Conservation (phyloP, 2,329 filamentous ascomycete genomes). For the Aspergillus flavus region DNA sequence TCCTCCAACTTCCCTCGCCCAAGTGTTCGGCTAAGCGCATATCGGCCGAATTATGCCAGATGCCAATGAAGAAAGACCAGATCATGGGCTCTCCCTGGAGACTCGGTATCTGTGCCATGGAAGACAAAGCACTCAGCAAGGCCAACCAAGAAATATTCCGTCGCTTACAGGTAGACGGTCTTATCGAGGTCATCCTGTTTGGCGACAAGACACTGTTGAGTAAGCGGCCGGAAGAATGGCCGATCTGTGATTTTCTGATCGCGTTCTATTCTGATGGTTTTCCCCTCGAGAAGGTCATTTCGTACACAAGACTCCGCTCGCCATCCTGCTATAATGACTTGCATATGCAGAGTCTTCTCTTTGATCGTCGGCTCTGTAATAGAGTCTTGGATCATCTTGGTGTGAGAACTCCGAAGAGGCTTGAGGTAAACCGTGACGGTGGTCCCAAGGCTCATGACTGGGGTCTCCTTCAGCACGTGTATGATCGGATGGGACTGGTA, state of each 20-base stretch:
- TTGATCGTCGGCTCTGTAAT: constrained; percentile 86
- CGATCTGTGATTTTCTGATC: constrained; percentile 87
- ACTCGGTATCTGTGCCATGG: constrained; percentile 88
- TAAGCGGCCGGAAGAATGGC: constrained; percentile 89
- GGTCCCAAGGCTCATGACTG: constrained; percentile 66
- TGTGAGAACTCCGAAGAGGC: constrained; percentile 77
- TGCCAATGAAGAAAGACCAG: background rate
- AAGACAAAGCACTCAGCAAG: constrained; percentile 89
- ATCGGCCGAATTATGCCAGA: background rate
- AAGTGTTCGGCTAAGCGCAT: background rate
- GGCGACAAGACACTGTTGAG: constrained; percentile 95
- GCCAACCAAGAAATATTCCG: constrained; percentile 90
- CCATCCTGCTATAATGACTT: constrained; percentile 94
- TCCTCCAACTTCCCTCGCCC: background rate
- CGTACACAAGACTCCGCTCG: constrained; percentile 83
- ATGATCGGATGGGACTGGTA: background rate
- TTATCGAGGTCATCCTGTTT: constrained; percentile 92
- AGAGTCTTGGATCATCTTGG: constrained; percentile 79
- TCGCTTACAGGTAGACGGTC: constrained; percentile 68
- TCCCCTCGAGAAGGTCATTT: constrained; percentile 87
- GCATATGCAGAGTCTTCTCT: constrained; percentile 88
- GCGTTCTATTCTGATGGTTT: constrained; percentile 96
- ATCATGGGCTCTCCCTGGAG: constrained; percentile 27
- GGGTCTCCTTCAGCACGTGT: background rate
- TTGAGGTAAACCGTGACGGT: constrained; percentile 87